Evolutionary conservation across 2,329 filamentous ascomycete species (phyloP), one percentile per base, ranked within the genome.

Genomic region (Torrubiellomyces zombiae): DNA sequence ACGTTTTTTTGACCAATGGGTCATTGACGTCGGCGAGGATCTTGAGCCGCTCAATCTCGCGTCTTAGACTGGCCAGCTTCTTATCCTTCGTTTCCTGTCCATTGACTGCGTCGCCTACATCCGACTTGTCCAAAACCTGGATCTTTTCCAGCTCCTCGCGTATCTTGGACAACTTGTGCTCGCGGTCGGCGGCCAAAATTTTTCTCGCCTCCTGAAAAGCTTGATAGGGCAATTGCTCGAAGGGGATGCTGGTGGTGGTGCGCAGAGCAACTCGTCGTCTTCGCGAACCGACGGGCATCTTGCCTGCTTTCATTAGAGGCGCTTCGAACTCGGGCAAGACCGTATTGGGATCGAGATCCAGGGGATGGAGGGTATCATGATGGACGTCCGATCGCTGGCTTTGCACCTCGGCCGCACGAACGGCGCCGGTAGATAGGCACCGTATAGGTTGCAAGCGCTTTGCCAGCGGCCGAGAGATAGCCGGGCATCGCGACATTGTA

Each of bases 121-220:
- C 60, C 21, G 63, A 60, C 16, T 60, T 64, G 48, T 75, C 60
- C 22, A 91, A 50, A 31, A 63, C 60, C 28, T 67, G 64, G 43
- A 98, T 77, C 48, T 75, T 71, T 31, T 61, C 61, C 25, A 73
- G 55, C 50, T 81, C 71, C 15, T 52, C 60, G 25, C 67, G 56
- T 29, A 98, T 86, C 42, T 74, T 60, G 32, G 63, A 56, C 25
- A 95, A 41, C 58, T 93, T 95, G 53, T 86, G 68, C 36, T 73
- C 60, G 20, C 86, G 70, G 48, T 98, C 89, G 27, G 68, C 69
- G 26, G 72, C 63, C 28, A 98, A 59, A 24, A 95, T 55, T 47
- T 82, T 80, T 34, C 85, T 71, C 20, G 89, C 89, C 56, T 94
- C 85, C 55, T 98, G 89, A 58, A 95, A 98, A 53, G 81, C 89